A percentile compares a stretch with the other conserved stretches of the same genome.
Conservation (phyloP, 805 yeast genomes). For the Metschnikowia borealis region DNA sequence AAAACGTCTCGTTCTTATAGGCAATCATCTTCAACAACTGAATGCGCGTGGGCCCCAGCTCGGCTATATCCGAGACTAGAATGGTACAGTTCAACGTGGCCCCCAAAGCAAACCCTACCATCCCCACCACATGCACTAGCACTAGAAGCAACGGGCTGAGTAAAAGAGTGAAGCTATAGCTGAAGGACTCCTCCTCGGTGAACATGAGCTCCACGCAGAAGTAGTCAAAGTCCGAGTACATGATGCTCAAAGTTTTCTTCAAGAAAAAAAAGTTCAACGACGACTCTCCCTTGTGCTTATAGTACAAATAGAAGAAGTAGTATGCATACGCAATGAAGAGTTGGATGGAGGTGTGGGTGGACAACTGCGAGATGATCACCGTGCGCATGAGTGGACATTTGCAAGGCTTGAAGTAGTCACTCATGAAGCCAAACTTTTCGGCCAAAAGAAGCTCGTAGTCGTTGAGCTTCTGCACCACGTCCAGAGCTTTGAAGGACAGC, state of each 20-base stretch:
- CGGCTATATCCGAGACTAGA: neutral
- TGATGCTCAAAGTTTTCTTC: constrained; percentile 14
- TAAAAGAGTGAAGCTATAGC: constrained; percentile 9
- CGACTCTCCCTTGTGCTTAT: constrained; percentile 12
- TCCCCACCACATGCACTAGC: constrained; percentile 8
- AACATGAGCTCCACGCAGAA: constrained; percentile 14
- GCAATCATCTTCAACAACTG: constrained; percentile 1
- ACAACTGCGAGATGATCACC: constrained; percentile 7
- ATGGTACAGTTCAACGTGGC: constrained; percentile 11
- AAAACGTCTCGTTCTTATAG: neutral
- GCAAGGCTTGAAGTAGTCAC: constrained; percentile 7
- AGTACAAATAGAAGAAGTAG: constrained; percentile 19
- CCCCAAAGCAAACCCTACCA: constrained; percentile 11
- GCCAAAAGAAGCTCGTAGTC: constrained; percentile 9
- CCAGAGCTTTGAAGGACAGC: constrained; percentile 5
- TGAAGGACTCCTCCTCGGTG: constrained; percentile 6
- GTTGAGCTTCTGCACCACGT: constrained; percentile 8
- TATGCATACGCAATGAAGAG: constrained; percentile 15
- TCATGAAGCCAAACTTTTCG: constrained; percentile 10
- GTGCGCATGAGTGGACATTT: neutral
- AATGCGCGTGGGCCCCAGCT: neutral
- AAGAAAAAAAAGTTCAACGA: constrained; percentile 17
- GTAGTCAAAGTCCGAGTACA: constrained; percentile 16
- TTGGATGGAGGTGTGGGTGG: constrained; percentile 8
- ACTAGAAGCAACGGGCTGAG: constrained; percentile 12